Percentiles rank a stretch among this genome's conserved stretches.
Conservation (phyloP, 805 yeast genomes). For the Teunomyces lycoperdinae region DNA sequence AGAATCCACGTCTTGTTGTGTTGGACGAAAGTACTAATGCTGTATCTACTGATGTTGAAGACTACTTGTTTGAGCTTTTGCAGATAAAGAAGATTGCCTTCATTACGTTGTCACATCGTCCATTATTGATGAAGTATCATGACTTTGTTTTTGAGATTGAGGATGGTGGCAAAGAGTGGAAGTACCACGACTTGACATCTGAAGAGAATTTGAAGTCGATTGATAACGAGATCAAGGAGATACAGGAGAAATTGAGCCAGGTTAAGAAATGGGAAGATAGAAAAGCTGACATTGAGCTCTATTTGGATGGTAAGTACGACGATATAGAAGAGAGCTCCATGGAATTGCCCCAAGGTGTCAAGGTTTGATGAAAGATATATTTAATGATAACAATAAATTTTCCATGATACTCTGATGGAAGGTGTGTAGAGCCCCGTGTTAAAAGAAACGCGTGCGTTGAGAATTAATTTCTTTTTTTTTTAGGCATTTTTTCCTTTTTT, state of each 20-base stretch:
- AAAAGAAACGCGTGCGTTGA: constrained; percentile 1
- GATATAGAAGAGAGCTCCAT: constrained; percentile 12
- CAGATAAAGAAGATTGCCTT: constrained; percentile 69
- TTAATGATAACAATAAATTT: not conserved
- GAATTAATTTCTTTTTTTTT: not conserved
- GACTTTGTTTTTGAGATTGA: constrained; percentile 70
- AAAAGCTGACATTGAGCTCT: constrained; percentile 52
- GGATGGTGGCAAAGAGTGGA: constrained; percentile 36
- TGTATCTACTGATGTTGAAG: constrained; percentile 86
- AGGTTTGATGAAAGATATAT: not conserved
- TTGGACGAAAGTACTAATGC: constrained; percentile 96
- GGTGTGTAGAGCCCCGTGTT: not conserved
- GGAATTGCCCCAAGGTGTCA: constrained; percentile 6
- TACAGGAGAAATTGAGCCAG: constrained; percentile 57
- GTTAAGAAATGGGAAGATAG: constrained; percentile 60
- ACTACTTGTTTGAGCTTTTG: constrained; percentile 73
- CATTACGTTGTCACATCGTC: constrained; percentile 81
- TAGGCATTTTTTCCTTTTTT: not conserved
- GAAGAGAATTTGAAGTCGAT: constrained; percentile 64
- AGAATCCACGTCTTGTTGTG: constrained; percentile 75
- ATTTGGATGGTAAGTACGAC: constrained; percentile 44
- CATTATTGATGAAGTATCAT: constrained; percentile 80
- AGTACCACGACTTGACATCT: constrained; percentile 60
- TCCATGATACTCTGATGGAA: not conserved
- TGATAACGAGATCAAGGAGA: constrained; percentile 70